A percentile compares a stretch with the other conserved stretches of the same genome.
Conservation (phyloP, 345 rosid species). For the Excoecaria cochinchinensis region DNA sequence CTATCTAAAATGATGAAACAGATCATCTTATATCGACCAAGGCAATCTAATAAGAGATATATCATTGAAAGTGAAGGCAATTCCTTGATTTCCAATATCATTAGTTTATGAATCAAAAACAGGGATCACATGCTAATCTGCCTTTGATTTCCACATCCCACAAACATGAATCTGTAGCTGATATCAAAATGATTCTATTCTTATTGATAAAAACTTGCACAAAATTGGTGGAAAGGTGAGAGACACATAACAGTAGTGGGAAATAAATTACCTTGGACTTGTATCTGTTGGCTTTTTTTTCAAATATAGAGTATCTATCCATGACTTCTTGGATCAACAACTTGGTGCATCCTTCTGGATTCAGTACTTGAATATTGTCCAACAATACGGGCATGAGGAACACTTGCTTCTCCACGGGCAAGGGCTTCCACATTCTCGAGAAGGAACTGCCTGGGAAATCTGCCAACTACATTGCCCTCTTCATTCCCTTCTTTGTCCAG, state of each 20-base stretch:
- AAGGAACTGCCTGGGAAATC: conserved; percentile 75
- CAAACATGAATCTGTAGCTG: background rate
- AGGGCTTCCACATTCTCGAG: conserved; percentile 83
- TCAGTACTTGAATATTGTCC: conserved; percentile 83
- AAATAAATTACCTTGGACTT: conserved; percentile 6
- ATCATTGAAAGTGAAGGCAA: background rate
- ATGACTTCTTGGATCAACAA: conserved; percentile 86
- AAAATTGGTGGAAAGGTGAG: background rate
- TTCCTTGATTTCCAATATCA: background rate
- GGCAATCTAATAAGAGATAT: background rate
- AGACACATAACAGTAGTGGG: background rate
- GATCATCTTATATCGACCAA: background rate
- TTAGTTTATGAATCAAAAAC: background rate
- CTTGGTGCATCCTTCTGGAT: conserved; percentile 63
- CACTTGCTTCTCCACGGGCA: conserved; percentile 60
- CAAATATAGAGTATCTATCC: conserved; percentile 40
- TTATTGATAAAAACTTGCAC: background rate
- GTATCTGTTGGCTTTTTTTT: conserved; percentile 2
- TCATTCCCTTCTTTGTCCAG: conserved; percentile 82
- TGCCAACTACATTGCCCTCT: conserved; percentile 91
- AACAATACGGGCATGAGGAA: conserved; percentile 84
- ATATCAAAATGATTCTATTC: background rate
- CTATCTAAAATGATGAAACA: background rate
- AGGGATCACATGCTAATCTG: background rate
- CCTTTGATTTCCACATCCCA: background rate